A percentile compares a stretch with the other conserved stretches of the same genome.
Conservation (phyloP, 352 stramenopile genomes). For the Chloridella minuta region DNA sequence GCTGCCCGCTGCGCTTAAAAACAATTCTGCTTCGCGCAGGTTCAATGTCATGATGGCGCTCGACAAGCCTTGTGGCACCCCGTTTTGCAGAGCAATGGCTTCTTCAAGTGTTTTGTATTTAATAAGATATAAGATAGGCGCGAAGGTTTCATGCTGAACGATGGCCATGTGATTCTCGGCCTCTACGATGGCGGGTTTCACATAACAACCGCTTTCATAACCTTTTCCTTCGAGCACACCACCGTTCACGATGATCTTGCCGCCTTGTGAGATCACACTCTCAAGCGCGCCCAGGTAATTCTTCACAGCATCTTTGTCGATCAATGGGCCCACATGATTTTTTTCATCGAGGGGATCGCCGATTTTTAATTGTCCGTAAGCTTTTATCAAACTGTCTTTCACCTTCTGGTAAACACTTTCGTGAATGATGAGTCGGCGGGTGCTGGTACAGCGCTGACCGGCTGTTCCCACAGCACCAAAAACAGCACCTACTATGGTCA, state of each 20-base stretch:
- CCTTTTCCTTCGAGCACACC: constrained; percentile 32
- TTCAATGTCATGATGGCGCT: constrained; percentile 56
- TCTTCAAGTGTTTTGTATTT: constrained; percentile 53
- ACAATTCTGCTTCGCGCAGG: constrained; percentile 55
- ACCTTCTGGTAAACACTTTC: constrained; percentile 54
- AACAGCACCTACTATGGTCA: constrained; percentile 39
- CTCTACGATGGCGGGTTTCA: constrained; percentile 50
- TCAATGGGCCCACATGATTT: constrained; percentile 41
- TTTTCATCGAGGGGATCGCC: constrained; percentile 40
- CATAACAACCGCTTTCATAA: constrained; percentile 43
- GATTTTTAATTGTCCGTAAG: constrained; percentile 50
- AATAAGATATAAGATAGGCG: constrained; percentile 49
- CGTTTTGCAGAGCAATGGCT: constrained; percentile 54
- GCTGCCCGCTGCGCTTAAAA: constrained; percentile 43
- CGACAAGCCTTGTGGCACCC: constrained; percentile 51
- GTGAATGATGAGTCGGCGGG: constrained; percentile 53
- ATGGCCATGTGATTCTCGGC: constrained; percentile 32
- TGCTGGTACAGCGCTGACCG: constrained; percentile 52
- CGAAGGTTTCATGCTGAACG: constrained; percentile 53
- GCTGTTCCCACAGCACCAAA: constrained; percentile 57
- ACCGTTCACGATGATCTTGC: constrained; percentile 31
- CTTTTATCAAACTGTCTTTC: constrained; percentile 33
- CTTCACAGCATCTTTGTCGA: constrained; percentile 35
- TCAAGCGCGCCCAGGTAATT: constrained; percentile 44
- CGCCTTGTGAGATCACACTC: constrained; percentile 41